Evolutionary conservation across 495 filamentous ascomycete species (phyloP), one percentile per base, ranked within the genome.

Genomic region (Friedmanniomyces simplex): DNA sequence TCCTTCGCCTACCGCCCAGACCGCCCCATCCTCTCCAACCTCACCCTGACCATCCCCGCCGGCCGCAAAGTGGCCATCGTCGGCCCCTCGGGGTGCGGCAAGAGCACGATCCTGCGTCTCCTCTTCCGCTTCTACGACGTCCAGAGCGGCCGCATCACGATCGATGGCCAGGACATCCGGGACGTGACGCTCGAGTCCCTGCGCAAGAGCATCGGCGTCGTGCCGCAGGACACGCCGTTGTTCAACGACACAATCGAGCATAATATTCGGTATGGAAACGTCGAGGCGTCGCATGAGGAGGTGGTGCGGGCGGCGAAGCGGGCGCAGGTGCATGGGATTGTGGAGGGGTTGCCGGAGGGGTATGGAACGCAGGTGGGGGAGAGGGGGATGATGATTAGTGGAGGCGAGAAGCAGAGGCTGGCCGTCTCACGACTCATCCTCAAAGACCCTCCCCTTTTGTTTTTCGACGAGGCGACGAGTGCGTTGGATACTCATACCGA

Each of bases 391-490:
- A 97, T 97, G 93, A 96, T 97, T 18, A 91, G 87, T 2, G 93
- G 65, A 32, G 93, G 93, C 32, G 93, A 98, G 73, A 97, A 97
- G 71, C 93, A 98, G 67, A 81, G 93, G 4, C 72, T 98, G 30
- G 93, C 94, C 1, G 82, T 98, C 21, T 87, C 88, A 6, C 76
- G 93, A 30, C 68, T 97, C 36, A 77, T 98, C 0, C 73, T 98
- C 45, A 98, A 98, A 63, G 88, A 98, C 63, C 91, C 93, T 0
- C 86, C 89, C 6, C 71, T 97, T 34, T 73, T 97, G 0, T 97
- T 98, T 79, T 97, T 97, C 62, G 93, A 98, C 65, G 93, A 98
- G 74, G 93, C 93, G 72, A 98, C 94, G 0, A 94, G 88, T 49
- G 94, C 93, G 0, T 75, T 98, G 47, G 93, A 98, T 67, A 96